Base-by-base conservation (phyloP, 139 green algal genomes). In the Closterium sp. region DNA sequence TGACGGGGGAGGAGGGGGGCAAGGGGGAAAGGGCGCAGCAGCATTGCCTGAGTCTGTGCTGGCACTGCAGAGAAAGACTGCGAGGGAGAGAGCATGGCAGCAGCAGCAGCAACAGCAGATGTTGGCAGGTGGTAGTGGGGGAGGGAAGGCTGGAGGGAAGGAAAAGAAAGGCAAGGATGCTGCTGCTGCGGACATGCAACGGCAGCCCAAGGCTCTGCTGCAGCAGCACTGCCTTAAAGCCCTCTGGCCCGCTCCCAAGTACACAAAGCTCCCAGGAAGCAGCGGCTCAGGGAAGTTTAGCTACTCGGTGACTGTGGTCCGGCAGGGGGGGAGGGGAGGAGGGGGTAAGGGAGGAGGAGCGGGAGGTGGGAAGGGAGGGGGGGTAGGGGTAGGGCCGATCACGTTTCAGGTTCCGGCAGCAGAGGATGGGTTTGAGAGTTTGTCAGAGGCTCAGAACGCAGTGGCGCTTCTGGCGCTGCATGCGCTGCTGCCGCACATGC, bases 201-300 rank as follows among this genome's bases (percentile, higher is more conserved):
- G 96, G 91, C 89, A 95, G 85, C 97, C 97, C 42, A 97, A 97
- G 90, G 96, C 97, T 19, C 89, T 98, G 86, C 95, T 99, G 90
- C 96, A 98, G 92, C 96, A 98, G 97, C 94, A 96, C 89, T 98
- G 97, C 95, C 96, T 97, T 89, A 95, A 95, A n/a, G 29, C 88
- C 85, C 91, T 94, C 32, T 97, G 94, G 96, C 90, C 93, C 19
- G 94, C 96, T n/a, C 97, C 97, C 0, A 95, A 94, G 4, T 99
- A 97, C 94, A 95, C 97, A 88, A 95, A 93, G 90, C 92, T 97
- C 29, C 62, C 70, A n/a, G 88, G 29, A 31, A 84, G 29, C 70
- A 34, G 21, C 21, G 70, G 70, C 10, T 0, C 38, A 17, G 38
- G 70, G 31, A 32, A 32, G 34, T 86, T 88, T 4, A 86, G 92